phyloP scores from a whole-genome alignment of 2,329 filamentous ascomycete genomes.

The Coniella vitis region DNA sequence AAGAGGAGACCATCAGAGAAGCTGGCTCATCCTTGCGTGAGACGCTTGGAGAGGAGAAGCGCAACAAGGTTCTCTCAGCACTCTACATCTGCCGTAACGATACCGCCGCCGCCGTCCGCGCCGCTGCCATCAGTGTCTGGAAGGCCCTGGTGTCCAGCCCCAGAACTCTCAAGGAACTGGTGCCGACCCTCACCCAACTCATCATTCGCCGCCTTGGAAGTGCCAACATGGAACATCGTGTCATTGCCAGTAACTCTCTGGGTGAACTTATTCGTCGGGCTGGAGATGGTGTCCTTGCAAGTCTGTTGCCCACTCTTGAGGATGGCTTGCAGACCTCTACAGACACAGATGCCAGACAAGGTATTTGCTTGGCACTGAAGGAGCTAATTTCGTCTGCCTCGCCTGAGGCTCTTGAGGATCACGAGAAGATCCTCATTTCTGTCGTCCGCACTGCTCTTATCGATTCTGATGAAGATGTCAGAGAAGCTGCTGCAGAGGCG shows the following conservation, averaged over 20 bases:
- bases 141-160: conserved; percentile 93
- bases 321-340: conserved; percentile 82
- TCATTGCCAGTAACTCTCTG: conserved; percentile 94
- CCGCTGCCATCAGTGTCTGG: conserved; percentile 89
- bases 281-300: conserved; percentile 85
- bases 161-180: conserved; percentile 86
- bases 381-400: conserved; percentile 89
- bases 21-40: conserved; percentile 90
- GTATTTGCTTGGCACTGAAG: conserved; percentile 91
- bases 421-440: conserved; percentile 90
- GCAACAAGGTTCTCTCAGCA: conserved; percentile 94
- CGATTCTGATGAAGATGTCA: conserved; percentile 80
- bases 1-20: conserved; percentile 70
- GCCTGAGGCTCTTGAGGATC: conserved; percentile 81
- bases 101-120: conserved; percentile 84
- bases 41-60: conserved; percentile 88
- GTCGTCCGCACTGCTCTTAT: conserved; percentile 90
- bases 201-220: conserved; percentile 91
- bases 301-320: conserved; percentile 82
- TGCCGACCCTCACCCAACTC: conserved; percentile 89
- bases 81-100: conserved; percentile 97
- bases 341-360: conserved; percentile 89
- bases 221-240: conserved; percentile 96
- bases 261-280: conserved; percentile 96
- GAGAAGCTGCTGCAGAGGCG: conserved; percentile 92